Evolutionary conservation across 306 rosid genomes (phyloP).

Genomic region (Cajanus cajan): DNA sequence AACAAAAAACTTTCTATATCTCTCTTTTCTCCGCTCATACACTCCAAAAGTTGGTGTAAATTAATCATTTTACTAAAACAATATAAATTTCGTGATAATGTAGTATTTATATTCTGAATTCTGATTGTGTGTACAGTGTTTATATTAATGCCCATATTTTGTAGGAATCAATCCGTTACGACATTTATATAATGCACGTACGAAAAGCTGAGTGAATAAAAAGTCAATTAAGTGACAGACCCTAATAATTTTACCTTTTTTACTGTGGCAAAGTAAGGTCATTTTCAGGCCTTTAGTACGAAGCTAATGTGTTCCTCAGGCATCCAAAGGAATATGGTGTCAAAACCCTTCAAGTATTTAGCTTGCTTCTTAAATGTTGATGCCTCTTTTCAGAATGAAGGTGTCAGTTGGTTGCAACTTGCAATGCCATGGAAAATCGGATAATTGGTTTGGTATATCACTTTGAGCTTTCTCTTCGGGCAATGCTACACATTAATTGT

Average conservation of each 20-base stretch:
- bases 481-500: background rate
- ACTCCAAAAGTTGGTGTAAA: too few relatives aligned
- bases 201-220: background rate
- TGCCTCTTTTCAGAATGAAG: background rate
- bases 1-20: too few relatives aligned
- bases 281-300: background rate
- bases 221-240: background rate
- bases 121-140: background rate
- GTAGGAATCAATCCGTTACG: background rate
- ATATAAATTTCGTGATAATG: background rate
- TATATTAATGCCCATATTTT: background rate
- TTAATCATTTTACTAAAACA: background rate
- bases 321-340: background rate
- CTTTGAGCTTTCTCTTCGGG: conserved; percentile 13
- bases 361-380: background rate
- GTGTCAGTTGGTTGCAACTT: background rate
- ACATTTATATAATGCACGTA: background rate
- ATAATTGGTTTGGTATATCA: background rate
- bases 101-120: background rate
- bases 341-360: background rate
- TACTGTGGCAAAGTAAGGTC: background rate
- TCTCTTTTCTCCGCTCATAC: too few relatives aligned
- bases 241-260: background rate
- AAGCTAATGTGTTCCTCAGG: background rate
- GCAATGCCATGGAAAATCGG: background rate